Evolutionary conservation across 306 rosid genomes (phyloP).

Genomic region (Abrus precatorius): DNA sequence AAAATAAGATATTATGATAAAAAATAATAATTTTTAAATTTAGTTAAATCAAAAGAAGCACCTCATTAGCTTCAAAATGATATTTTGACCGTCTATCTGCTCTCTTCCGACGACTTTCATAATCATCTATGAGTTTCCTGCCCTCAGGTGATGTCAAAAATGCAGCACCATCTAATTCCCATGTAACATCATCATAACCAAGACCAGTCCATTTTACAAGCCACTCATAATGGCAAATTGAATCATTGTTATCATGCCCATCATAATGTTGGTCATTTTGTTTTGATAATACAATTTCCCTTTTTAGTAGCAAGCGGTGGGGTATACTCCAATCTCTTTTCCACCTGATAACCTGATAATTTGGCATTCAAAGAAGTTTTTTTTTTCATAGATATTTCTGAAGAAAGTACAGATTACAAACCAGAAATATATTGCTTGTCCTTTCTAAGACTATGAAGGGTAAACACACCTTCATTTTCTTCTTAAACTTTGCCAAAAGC

Average conservation of each 20-base stretch:
- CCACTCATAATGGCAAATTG: constrained; percentile 52
- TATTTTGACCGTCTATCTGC: constrained; percentile 38
- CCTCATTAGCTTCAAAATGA: constrained; percentile 48
- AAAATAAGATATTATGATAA: background rate
- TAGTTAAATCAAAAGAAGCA: constrained; percentile 33
- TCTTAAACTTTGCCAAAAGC: constrained; percentile 51
- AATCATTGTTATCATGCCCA: constrained; percentile 30
- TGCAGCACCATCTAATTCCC: constrained; percentile 56
- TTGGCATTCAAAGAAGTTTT: constrained; percentile 10
- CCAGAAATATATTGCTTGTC: background rate
- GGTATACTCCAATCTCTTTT: constrained; percentile 58
- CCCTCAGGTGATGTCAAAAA: constrained; percentile 50
- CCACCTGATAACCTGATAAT: constrained; percentile 49
- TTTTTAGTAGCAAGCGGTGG: constrained; percentile 55
- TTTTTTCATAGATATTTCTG: background rate
- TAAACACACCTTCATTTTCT: constrained; percentile 45
- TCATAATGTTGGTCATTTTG: constrained; percentile 29
- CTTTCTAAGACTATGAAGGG: background rate
- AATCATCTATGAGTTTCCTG: constrained; percentile 44
- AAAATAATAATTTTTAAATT: background rate
- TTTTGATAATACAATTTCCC: constrained; percentile 43
- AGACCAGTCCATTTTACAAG: constrained; percentile 64
- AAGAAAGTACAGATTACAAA: constrained; percentile 29
- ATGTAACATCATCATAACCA: constrained; percentile 58
- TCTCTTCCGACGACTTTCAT: constrained; percentile 47